phyloP scores from a whole-genome alignment of 139 green algal species.

The Marvania coccoides region DNA sequence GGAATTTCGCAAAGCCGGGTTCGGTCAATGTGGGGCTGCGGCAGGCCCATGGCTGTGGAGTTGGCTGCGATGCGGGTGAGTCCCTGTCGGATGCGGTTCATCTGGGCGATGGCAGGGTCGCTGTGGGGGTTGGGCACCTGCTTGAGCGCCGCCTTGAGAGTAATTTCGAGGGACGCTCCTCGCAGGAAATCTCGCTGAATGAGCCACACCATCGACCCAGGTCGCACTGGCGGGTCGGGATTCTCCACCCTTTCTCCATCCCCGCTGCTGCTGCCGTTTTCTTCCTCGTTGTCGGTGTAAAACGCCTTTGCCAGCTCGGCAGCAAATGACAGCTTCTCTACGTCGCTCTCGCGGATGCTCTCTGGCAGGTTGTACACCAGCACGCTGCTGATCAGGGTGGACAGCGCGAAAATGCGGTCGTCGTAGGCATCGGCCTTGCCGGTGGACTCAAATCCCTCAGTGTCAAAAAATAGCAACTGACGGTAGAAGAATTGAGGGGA shows the following conservation, averaged over 20 bases:
- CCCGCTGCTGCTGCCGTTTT: neutral
- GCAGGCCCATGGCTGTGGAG: conserved; percentile 60
- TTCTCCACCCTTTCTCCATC: too few relatives aligned
- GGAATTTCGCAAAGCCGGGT: conserved; percentile 59
- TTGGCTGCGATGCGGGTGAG: conserved; percentile 40
- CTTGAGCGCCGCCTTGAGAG: conserved; percentile 57
- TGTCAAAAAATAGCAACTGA: conserved; percentile 84
- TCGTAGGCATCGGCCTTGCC: conserved; percentile 86
- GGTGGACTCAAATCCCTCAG: conserved; percentile 88
- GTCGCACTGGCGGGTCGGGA: conserved; percentile 29
- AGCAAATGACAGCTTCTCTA: conserved; percentile 87
- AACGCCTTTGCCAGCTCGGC: conserved; percentile 79
- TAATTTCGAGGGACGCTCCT: conserved; percentile 58
- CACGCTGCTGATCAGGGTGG: conserved; percentile 60
- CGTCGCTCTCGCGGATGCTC: conserved; percentile 76
- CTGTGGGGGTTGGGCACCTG: conserved; percentile 66
- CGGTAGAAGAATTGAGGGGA: neutral
- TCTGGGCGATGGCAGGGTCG: conserved; percentile 40
- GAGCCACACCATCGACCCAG: conserved; percentile 83
- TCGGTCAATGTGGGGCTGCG: conserved; percentile 84
- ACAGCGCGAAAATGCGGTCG: conserved; percentile 90
- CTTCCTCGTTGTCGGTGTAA: conserved; percentile 20
- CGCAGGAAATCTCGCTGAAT: conserved; percentile 91
- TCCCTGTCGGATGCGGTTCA: conserved; percentile 19
- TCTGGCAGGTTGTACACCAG: conserved; percentile 90